Conservation (phyloP, 495 filamentous ascomycete genomes). For the Penicillium atrosanguineum region DNA sequence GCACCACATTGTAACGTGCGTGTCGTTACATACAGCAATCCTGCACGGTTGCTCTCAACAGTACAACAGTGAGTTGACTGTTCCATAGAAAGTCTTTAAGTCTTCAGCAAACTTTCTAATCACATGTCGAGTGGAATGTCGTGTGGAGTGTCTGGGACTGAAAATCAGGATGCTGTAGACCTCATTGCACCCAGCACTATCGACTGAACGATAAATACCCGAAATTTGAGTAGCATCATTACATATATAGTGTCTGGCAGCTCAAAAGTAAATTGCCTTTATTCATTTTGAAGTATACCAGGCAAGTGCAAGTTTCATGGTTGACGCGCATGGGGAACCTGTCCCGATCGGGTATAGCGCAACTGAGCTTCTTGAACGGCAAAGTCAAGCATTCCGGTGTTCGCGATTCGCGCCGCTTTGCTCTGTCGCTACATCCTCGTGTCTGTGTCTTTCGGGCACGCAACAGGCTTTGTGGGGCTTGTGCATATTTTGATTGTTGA, state of each 20-base stretch:
- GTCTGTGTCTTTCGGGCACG: neutral
- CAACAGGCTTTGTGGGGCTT: neutral
- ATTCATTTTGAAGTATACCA: neutral
- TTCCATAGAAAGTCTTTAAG: too few species aligned
- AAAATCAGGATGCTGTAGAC: neutral
- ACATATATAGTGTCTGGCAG: neutral
- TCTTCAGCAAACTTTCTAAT: neutral
- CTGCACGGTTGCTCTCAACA: neutral
- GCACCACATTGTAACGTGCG: neutral
- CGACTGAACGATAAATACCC: neutral
- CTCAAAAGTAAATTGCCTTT: too few species aligned
- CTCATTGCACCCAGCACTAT: neutral
- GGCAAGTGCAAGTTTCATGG: neutral
- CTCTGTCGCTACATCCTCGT: neutral
- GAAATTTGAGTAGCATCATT: neutral
- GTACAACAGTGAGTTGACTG: neutral
- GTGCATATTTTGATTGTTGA: neutral
- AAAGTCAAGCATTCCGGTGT: conserved; percentile 1
- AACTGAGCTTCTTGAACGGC: conserved; percentile 1
- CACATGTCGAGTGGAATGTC: neutral
- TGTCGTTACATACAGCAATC: neutral
- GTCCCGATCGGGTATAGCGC: conserved; percentile 10
- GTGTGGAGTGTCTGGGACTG: neutral
- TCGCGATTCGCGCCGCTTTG: neutral
- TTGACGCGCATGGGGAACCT: neutral